Base-by-base conservation (phyloP, 257 asterid genomes). In the Przewalskia tangutica region DNA sequence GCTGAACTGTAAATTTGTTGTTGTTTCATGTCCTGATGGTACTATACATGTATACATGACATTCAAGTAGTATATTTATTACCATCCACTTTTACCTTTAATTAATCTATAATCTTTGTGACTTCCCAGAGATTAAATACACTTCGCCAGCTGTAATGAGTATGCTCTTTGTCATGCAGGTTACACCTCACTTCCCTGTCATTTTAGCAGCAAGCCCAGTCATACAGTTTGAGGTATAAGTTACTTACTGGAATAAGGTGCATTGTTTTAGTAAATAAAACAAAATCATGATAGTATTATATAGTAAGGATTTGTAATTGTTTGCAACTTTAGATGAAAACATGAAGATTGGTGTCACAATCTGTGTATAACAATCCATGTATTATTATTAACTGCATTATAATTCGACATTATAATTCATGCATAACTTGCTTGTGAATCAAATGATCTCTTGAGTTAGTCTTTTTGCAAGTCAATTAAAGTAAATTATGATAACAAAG, bases 141-240 rank as follows among this genome's bases (percentile, higher is more conserved):
- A 42, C 16, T 32, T 60, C 56, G 42, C 46, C 54, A 27, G 38
- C 64, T 11, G 60, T 83, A 68, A 78, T 88, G 65, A 89, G 51
- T 81, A 59, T 83, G 65, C 67, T 81, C 85, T 83, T 77, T 56
- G 40, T 68, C 88, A 81, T 87, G 89, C 84, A 96, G 98, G 98
- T 93, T 58, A 94, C 98, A 40, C 98, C 99, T 70, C 84, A 97
- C 23, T 91, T 92, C 83, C 98, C 98, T 32, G 84, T 94, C 84
- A 51, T 88, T 80, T 81, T 94, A 83, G 97, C 97, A 71, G 90
- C 92, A 55, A 85, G 90, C 79, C 99, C 98, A 1, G 58, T 92
- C 82, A 81, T 96, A 82, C 98, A 94, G 86, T 94, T 94, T 89
- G 95, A 96, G 97, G 98, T 95, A 85, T 68, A 17, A 17, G 54